These are phyloP conservation scores for Trichoderma polysporum DNA, from an alignment of 2,329 filamentous ascomycete species.

Conservation along the genomic window DNA sequence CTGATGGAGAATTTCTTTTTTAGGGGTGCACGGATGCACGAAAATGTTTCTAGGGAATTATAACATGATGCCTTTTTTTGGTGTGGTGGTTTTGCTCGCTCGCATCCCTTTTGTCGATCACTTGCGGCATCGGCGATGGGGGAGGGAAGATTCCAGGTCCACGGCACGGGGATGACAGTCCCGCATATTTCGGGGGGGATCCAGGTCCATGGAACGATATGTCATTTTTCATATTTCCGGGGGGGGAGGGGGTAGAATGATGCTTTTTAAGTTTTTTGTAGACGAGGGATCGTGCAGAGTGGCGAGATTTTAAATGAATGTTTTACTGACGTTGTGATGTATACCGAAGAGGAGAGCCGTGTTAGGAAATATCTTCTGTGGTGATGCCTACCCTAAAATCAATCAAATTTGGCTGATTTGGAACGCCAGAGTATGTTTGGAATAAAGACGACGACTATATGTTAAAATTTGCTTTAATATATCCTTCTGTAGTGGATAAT, in stretches of 20 bases:
- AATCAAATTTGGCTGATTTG: neutral
- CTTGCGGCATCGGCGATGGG: neutral
- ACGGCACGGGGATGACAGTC: neutral
- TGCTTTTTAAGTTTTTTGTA: neutral
- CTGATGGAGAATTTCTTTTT: neutral
- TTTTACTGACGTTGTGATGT: neutral
- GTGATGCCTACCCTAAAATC: neutral
- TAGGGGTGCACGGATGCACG: neutral
- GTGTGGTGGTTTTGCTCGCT: neutral
- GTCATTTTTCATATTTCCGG: neutral
- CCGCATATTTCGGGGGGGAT: neutral
- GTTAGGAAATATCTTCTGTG: neutral
- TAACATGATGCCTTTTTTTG: neutral
- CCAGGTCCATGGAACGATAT: neutral
- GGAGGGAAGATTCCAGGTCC: neutral
- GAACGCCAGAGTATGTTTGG: neutral
- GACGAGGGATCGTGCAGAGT: neutral
- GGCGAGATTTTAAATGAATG: neutral
- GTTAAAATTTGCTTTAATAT: no score
- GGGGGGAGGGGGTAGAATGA: neutral
- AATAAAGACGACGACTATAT: no score
- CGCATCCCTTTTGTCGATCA: neutral
- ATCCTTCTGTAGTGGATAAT: no score
- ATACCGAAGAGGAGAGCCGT: neutral
- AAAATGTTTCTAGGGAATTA: neutral